A percentile compares a stretch with the other conserved stretches of the same genome.
phyloP scores from a whole-genome alignment of 2,329 filamentous ascomycete species.

The Exophiala dermatitidis region DNA sequence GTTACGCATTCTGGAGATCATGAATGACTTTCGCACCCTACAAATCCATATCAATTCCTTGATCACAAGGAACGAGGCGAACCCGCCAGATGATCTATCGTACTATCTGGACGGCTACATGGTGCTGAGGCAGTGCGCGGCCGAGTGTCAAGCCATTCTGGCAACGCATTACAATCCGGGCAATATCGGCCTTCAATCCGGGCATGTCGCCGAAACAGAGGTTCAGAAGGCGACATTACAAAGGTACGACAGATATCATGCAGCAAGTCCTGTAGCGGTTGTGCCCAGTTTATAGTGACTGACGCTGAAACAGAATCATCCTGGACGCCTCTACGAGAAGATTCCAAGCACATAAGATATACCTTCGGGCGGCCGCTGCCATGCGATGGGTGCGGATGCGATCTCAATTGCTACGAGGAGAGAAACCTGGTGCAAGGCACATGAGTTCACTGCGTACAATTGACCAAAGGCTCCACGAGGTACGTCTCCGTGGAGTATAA shows the following conservation, averaged over 20 bases:
- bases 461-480: conserved; percentile 43
- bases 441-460: conserved; percentile 43
- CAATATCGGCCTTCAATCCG: conserved; percentile 30
- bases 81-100: conserved; percentile 46
- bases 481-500: conserved; percentile 30
- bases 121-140: conserved; percentile 49
- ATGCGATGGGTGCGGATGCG: conserved; percentile 53
- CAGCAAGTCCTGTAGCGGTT: too few relatives aligned
- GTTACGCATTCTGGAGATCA: conserved; percentile 55
- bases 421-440: conserved; percentile 44
- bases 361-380: conserved; percentile 52
- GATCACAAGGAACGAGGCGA: conserved; percentile 43
- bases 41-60: conserved; percentile 47
- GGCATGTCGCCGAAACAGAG: conserved; percentile 41
- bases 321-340: conserved; percentile 53
- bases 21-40: conserved; percentile 57
- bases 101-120: conserved; percentile 54
- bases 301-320: conserved; percentile 45
- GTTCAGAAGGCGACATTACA: conserved; percentile 50
- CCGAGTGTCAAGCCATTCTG: conserved; percentile 50
- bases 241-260: conserved; percentile 38
- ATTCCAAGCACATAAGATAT: conserved; percentile 56
- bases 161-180: conserved; percentile 46
- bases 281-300: too few relatives aligned
- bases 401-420: conserved; percentile 45